Base-by-base conservation (phyloP, 2,329 filamentous ascomycete genomes). In the Cryphonectria parasitica region DNA sequence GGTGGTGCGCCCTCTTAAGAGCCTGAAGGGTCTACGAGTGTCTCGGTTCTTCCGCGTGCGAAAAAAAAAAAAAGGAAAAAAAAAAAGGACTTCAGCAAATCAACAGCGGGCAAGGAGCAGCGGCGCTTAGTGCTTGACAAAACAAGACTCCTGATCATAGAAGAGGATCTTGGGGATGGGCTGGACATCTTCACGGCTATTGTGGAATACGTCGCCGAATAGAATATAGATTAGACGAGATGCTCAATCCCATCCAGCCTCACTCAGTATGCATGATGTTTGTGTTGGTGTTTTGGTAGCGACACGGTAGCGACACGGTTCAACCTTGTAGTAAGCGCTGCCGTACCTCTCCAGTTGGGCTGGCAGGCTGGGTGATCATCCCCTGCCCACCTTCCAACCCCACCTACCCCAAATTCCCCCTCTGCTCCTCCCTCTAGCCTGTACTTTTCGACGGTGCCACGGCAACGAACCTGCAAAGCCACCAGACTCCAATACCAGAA, bases 1-100 rank as follows among this genome's bases (percentile, higher is more conserved):
- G 71, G 68, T 34, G 70, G 66, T n/a, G 58, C 60, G 19, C 31
- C 34, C 13, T 68, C 17, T 43, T 68, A 31, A 54, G 19, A 19
- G 61, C 39, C 25, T 17, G 25, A 15, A 58, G 28, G 28, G 28
- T n/a, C 5, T 8, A 13, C 7, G 25, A 6, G 11, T 28, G 28
- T 8, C 5, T 58, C 13, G 54, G 22, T n/a, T 58, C 2, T 31
- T 19, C 4, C 28, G 54, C 6, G 13, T 17, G 31, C 25, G 2
- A 56, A 13, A 4, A 17, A 31, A 13, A 19, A n/a, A 56, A 13
- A 4, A 17, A 31, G 13, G 8, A 4, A 17, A 31, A 13, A 19
- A 56, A 13, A 4, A 17, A 31, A 13, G 8, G 25, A 19, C 28
- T 31, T 13, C 10, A 5, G 19, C 54, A 31, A 58, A 56, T 22